Evolutionary conservation across 2,329 filamentous ascomycete species (phyloP).

Genomic region (Nemania serpens): DNA sequence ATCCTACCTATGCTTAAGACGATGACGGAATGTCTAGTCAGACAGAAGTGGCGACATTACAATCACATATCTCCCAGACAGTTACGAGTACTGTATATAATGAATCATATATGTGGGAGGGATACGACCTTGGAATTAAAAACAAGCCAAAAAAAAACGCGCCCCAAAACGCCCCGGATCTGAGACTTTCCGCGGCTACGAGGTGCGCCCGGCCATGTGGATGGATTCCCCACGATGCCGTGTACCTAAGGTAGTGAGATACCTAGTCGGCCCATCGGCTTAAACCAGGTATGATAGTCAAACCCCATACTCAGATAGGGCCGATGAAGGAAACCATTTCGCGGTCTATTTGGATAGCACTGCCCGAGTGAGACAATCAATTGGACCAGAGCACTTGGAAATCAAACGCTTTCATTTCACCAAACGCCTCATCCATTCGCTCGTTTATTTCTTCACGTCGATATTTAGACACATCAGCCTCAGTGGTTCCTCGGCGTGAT

Average conservation of each 20-base stretch:
- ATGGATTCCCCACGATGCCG: constrained; percentile 18
- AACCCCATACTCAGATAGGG: constrained; percentile 2
- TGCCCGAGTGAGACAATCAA: neutral
- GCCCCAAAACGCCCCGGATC: neutral
- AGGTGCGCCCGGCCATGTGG: constrained; percentile 22
- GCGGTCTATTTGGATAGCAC: neutral
- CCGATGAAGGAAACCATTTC: constrained; percentile 16
- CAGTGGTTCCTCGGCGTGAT: too few species aligned
- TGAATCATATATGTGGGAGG: constrained; percentile 15
- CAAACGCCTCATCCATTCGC: neutral
- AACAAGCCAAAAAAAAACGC: neutral
- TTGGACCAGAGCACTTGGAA: neutral
- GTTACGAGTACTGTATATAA: constrained; percentile 9
- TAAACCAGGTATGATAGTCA: neutral
- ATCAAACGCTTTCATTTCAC: neutral
- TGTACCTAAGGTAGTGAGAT: constrained; percentile 10
- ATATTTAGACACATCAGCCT: too few species aligned
- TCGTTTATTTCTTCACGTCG: too few species aligned
- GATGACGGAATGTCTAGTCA: constrained; percentile 13
- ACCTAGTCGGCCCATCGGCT: constrained; percentile 10
- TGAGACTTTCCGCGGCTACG: constrained; percentile 4
- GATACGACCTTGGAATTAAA: constrained; percentile 8
- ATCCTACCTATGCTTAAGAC: constrained; percentile 2
- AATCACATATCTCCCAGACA: neutral
- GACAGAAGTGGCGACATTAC: constrained; percentile 7